A percentile compares a stretch with the other conserved stretches of the same genome.
Evolutionary conservation across 2,329 filamentous ascomycete species (phyloP).

Genomic region (Diaporthe batatas): DNA sequence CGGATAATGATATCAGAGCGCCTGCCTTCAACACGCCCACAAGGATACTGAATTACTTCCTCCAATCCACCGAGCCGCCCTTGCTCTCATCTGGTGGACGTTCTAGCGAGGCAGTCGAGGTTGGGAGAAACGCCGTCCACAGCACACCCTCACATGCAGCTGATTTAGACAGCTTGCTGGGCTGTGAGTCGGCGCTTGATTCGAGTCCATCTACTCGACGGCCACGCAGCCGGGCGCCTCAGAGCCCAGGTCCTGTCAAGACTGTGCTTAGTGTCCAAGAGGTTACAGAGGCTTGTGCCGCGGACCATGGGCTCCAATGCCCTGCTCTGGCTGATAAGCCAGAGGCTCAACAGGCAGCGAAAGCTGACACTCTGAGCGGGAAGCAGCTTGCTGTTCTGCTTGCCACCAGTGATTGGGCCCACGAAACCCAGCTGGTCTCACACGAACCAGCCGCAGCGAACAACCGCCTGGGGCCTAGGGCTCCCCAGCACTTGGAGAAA

Average conservation of each 20-base stretch:
- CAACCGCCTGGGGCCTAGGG: conserved; percentile 54
- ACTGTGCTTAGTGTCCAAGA: not conserved
- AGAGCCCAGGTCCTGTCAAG: not conserved
- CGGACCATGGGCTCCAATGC: not conserved
- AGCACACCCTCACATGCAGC: not conserved
- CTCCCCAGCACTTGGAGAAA: conserved; percentile 62
- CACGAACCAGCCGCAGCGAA: conserved; percentile 63
- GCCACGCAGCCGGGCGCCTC: not conserved
- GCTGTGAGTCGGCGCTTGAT: not conserved
- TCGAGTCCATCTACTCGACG: not conserved
- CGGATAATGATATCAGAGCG: conserved; percentile 51
- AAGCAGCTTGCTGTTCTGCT: too few relatives aligned
- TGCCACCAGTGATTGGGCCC: conserved; percentile 31
- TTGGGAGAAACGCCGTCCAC: not conserved
- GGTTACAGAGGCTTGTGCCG: not conserved
- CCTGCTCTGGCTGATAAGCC: not conserved
- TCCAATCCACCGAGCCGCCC: conserved; percentile 54
- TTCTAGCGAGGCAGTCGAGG: not conserved
- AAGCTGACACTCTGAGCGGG: not conserved
- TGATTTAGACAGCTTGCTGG: not conserved
- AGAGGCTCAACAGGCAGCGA: not conserved
- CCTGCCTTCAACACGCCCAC: conserved; percentile 61
- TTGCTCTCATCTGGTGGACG: conserved; percentile 44
- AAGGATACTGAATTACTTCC: conserved; percentile 63
- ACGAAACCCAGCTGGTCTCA: conserved; percentile 21